phyloP scores from a whole-genome alignment of 352 stramenopile genomes.

The Phytophthora chlamydospora region DNA sequence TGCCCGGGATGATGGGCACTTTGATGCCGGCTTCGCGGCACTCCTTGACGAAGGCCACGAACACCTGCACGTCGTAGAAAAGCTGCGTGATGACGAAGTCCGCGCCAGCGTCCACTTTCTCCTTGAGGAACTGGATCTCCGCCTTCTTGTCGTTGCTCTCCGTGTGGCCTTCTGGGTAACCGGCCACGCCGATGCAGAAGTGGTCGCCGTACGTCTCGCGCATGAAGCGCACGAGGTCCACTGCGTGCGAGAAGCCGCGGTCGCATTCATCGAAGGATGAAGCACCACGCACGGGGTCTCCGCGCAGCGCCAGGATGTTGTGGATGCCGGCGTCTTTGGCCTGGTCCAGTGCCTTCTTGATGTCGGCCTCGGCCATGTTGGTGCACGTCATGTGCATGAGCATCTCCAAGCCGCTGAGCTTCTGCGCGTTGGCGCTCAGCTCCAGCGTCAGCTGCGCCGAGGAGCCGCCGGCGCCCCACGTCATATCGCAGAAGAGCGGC shows the following conservation, averaged over 20 bases:
- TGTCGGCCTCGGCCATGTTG: slow-evolving; percentile 96
- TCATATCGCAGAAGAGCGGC: slow-evolving; percentile 99
- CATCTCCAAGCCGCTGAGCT: slow-evolving; percentile 92
- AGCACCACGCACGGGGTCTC: slow-evolving; percentile 94
- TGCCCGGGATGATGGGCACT: slow-evolving; percentile 96
- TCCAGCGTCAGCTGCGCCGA: slow-evolving; percentile 97
- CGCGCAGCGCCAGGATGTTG: slow-evolving; percentile 98
- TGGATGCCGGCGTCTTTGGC: slow-evolving; percentile 94
- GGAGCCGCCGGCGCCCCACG: slow-evolving; percentile 97
- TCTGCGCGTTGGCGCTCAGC: slow-evolving; percentile 92
- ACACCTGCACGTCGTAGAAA: slow-evolving; percentile 98
- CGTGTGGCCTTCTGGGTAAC: slow-evolving; percentile 98
- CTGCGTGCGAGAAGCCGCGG: slow-evolving; percentile 92
- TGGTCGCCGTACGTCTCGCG: slow-evolving; percentile 93
- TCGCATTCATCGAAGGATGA: slow-evolving; percentile 91
- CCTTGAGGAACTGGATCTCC: slow-evolving; percentile 98
- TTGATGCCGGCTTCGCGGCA: slow-evolving; percentile 92
- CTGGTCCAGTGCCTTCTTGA: slow-evolving; percentile 92
- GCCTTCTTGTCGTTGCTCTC: slow-evolving; percentile 88
- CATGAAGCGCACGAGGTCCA: slow-evolving; percentile 98
- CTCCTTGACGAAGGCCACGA: slow-evolving; percentile 93
- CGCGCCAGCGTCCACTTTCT: slow-evolving; percentile 97
- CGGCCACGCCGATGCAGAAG: slow-evolving; percentile 97
- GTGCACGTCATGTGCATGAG: slow-evolving; percentile 98
- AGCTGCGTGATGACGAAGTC: slow-evolving; percentile 99